These are phyloP conservation scores for Chlamydomonas sphaeroides DNA, from an alignment of 139 green algal genomes.

Conservation along the genomic window DNA sequence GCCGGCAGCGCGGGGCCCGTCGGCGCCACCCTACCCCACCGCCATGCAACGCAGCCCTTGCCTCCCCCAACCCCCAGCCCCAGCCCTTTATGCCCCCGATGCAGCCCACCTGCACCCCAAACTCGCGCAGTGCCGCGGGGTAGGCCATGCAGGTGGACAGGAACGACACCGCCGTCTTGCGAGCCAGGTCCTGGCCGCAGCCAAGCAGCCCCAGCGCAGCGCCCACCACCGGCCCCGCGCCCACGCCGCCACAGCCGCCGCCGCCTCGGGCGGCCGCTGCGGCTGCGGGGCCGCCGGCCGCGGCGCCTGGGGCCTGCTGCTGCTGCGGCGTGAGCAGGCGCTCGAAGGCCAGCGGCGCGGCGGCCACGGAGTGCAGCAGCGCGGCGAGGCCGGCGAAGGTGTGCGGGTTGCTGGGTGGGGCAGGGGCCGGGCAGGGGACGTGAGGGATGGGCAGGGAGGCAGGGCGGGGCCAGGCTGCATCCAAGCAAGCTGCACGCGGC, in stretches of 20 bases:
- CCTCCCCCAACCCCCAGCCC: background rate
- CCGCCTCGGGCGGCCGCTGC: background rate
- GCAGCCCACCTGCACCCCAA: constrained; percentile 57
- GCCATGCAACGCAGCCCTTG: no score
- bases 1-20: no score
- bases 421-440: background rate
- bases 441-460: background rate
- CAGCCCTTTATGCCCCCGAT: background rate
- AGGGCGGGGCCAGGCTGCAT: no score
- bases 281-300: background rate
- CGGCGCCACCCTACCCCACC: no score
- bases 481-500: no score
- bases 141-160: constrained; percentile 65
- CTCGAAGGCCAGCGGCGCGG: constrained; percentile 72
- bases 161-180: constrained; percentile 76
- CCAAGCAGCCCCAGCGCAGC: constrained; percentile 57
- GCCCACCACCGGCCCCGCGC: constrained; percentile 31
- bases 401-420: constrained; percentile 36
- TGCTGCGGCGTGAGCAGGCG: constrained; percentile 57
- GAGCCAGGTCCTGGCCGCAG: constrained; percentile 62
- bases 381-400: constrained; percentile 53
- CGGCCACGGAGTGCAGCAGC: constrained; percentile 51
- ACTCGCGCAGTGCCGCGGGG: constrained; percentile 62
- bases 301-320: background rate
- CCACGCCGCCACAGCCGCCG: background rate